Base-by-base conservation (phyloP, 2,329 filamentous ascomycete species). In the Monosporascus ibericus region DNA sequence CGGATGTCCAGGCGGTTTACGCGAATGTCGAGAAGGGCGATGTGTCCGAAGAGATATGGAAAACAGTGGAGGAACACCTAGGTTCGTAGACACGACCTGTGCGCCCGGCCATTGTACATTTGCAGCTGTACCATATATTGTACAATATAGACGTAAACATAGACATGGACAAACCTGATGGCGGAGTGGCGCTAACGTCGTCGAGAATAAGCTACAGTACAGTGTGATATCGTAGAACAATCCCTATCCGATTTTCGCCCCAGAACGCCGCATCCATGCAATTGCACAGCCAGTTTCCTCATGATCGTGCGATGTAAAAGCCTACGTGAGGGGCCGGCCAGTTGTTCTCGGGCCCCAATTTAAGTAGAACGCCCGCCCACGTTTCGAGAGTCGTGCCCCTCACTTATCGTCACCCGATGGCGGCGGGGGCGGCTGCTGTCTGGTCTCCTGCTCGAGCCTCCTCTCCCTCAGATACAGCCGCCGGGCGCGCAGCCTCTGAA, bases 1-100 rank as follows among this genome's bases (percentile, higher is more conserved):
- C 81, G 0, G 88, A 87, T 57, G 84, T 96, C 42, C 88, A 90
- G 64, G 87, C 84, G 34, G 78, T 96, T 40, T 95, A 92, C 62
- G 76, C 86, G 62, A 96, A 96, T 58, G 73, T 77, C 40, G 67
- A 72, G 20, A 75, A 73, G 60, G 82, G 82, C 22, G 64, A 63
- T 8, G 65, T 82, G 40, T 63, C 70, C 2, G 78, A 83, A 37
- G 79, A 80, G 15, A 63, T 72, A 14, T 86, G 82, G 82, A 72
- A 70, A 42, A 72, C 68, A 49, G 66, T 85, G 60, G 73, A 77
- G 55, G 72, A 77, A 52, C 77, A 76, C 58, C 65, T 85, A 52
- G 79, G 81, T 55, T 57, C 51, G 57, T 64, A 55, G 60, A 58
- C 64, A 44, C 59, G 53, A n/a, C 18, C n/a, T n/a, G 42, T 44